A percentile compares a stretch with the other conserved stretches of the same genome.
These are phyloP conservation scores for Aspergillus terreus DNA, from an alignment of 2,329 filamentous ascomycete species.

Conservation along the genomic window DNA sequence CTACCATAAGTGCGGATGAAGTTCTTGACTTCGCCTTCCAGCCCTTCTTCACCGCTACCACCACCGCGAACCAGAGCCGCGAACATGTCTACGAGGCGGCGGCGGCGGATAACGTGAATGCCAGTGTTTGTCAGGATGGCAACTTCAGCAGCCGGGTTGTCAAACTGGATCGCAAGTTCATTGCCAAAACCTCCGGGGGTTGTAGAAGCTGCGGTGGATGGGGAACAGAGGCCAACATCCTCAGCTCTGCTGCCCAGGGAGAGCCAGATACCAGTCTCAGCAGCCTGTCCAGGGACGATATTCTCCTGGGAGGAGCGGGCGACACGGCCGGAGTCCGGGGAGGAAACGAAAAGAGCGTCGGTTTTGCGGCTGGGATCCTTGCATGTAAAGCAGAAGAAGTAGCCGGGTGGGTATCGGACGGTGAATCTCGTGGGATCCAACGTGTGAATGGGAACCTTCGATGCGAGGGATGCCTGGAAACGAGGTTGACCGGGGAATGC, in stretches of 20 bases:
- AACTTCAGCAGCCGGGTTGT: constrained; percentile 75
- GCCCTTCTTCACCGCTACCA: constrained; percentile 66
- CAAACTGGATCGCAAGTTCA: constrained; percentile 93
- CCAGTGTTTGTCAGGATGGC: constrained; percentile 89
- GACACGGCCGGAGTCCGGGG: constrained; percentile 85
- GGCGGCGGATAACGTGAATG: constrained; percentile 77
- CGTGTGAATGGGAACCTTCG: constrained; percentile 47
- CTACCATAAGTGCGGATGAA: constrained; percentile 85
- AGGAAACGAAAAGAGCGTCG: constrained; percentile 76
- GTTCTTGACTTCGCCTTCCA: constrained; percentile 76
- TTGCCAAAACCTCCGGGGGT: constrained; percentile 83
- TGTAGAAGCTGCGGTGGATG: constrained; percentile 64
- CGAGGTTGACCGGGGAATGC: constrained; percentile 22
- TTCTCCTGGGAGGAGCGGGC: constrained; percentile 49
- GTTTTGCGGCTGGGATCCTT: constrained; percentile 56
- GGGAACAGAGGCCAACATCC: constrained; percentile 72
- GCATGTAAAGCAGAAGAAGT: constrained; percentile 80
- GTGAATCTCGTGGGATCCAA: constrained; percentile 40
- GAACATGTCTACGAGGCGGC: constrained; percentile 87
- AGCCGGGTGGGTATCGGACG: constrained; percentile 72
- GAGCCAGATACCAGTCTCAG: constrained; percentile 78
- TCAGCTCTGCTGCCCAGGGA: constrained; percentile 70
- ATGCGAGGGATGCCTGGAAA: constrained; percentile 39
- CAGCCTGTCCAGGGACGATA: constrained; percentile 58
- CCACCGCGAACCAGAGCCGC: constrained; percentile 72